Base-by-base conservation (phyloP, 108 stramenopile species). In the Mediolabrus comicus region DNA sequence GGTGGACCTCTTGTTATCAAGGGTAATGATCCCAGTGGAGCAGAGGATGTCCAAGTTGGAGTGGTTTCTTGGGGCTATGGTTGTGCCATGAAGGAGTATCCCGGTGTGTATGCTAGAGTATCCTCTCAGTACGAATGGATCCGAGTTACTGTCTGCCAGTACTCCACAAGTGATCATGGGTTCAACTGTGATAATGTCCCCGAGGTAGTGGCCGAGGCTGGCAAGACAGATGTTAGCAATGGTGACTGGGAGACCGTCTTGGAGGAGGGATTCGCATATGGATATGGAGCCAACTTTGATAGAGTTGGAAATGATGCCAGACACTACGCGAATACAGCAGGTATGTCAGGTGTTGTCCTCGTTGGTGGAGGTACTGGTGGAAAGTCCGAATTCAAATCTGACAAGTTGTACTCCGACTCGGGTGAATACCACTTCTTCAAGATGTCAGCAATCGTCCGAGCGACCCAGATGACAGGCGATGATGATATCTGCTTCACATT, bases 81-180 rank as follows among this genome's bases (percentile, higher is more conserved):
- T 0, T 81, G 80, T 34, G 71, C 67, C 1, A 11, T 49, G 11
- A 5, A 31, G 29, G 57, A 76, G 16, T 76, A 71, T 59, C 80
- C 80, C 9, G 80, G 74, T 38, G 69, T 81, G 2, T 81, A 81
- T 62, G 35, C 78, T 35, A 59, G 73, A 16, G 49, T 79, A 9
- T 69, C 67, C 4, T 6, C 27, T 14, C 34, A 30, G 14, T 76
- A 76, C 33, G 59, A 60, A 8, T 81, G 80, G 74, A 66, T 81
- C 25, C 61, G 61, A 22, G 16, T 0, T 0, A 57, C 55, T 4
- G 28, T 57, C 0, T 57, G 55, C 5, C 2, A 7, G 4, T 8
- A 34, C 28, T 34, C 33, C 55, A 34, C 16, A 26, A 31, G 33
- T 4, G 29, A 57, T 31, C 55, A 57, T 8, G 29, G 55, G 2